These are phyloP conservation scores for Tetrapisispora namnaoensis DNA, from an alignment of 805 yeast species.

Conservation along the genomic window DNA sequence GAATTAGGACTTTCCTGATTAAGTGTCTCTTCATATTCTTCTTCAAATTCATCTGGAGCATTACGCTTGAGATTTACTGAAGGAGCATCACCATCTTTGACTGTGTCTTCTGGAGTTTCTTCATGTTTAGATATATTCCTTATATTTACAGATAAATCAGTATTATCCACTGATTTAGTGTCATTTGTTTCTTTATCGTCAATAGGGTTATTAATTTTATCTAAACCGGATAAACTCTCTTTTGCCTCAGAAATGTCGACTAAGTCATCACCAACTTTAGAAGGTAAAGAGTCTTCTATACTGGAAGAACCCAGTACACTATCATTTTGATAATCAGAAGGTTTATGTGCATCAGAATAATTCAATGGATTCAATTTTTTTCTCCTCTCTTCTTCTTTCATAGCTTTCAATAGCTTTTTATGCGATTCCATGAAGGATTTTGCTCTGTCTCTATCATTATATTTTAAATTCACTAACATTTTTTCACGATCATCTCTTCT, in stretches of 20 bases:
- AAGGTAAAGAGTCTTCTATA: neutral
- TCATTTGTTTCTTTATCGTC: neutral
- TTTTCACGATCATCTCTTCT: slow-evolving; percentile 26
- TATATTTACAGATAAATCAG: neutral
- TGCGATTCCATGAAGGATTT: slow-evolving; percentile 28
- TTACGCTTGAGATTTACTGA: neutral
- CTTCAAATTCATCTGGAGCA: neutral
- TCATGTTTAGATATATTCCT: neutral
- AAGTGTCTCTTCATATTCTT: neutral
- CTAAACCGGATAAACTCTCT: neutral
- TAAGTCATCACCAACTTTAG: neutral
- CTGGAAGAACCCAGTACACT: neutral
- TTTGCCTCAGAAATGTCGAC: neutral
- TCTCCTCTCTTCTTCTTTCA: slow-evolving; percentile 27
- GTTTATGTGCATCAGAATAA: slow-evolving; percentile 4
- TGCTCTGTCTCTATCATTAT: slow-evolving; percentile 27
- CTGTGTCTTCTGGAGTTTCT: neutral
- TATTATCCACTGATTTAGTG: neutral
- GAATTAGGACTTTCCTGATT: slow-evolving; percentile 4
- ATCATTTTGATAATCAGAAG: neutral
- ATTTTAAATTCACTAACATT: slow-evolving; percentile 29
- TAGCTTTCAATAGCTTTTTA: slow-evolving; percentile 23
- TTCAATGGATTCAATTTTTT: slow-evolving; percentile 21
- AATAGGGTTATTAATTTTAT: neutral
- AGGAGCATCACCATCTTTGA: neutral